Base-by-base conservation (phyloP, 345 rosid genomes). In the Durio zibethinus region DNA sequence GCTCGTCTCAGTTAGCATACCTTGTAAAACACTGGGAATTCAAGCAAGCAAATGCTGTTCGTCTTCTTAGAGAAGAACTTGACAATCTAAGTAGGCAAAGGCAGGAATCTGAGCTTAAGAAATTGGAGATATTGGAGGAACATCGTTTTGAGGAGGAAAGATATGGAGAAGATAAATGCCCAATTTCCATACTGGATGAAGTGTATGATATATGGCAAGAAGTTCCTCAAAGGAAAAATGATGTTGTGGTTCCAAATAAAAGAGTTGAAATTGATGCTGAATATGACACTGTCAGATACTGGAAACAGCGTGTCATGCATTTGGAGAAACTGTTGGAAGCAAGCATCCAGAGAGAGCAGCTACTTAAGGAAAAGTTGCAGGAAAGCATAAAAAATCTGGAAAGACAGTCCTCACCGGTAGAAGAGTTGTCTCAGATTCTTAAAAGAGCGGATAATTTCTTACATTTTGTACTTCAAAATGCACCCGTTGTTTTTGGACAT, bases 21-120 rank as follows among this genome's bases (percentile, higher is more conserved):
- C 98, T 95, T 8, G 94, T 90, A 43, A 92, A 91, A 64, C 93
- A 90, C 29, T 95, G 99, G 99, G 92, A 89, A 75, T 93, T 89
- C 80, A 85, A 83, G 83, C 99, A 91, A 15, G 92, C 91, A 29
- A 87, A 90, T 80, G 99, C 90, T 0, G 91, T 85, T 4, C 87
- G 97, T 14, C 90, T 95, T 18, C 87, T 93, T 1, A 85, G 82
- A 57, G 99, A 95, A 88, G 99, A 93, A 83, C 90, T 95, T 16
- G 91, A 89, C 83, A 93, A 75, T 76, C 88, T 95, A 6, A 89
- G 79, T 81, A 86, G 87, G 56, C 98, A 95, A 65, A 90, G 88
- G 86, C 86, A 90, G 79, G 96, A 95, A 78, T 91, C 89, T 10
- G 98, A 93, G 84, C 94, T 89, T 5, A 92, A 90, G 84, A 88